phyloP scores from a whole-genome alignment of 2,329 filamentous ascomycete genomes.

The Trichophyton schoenleinii region DNA sequence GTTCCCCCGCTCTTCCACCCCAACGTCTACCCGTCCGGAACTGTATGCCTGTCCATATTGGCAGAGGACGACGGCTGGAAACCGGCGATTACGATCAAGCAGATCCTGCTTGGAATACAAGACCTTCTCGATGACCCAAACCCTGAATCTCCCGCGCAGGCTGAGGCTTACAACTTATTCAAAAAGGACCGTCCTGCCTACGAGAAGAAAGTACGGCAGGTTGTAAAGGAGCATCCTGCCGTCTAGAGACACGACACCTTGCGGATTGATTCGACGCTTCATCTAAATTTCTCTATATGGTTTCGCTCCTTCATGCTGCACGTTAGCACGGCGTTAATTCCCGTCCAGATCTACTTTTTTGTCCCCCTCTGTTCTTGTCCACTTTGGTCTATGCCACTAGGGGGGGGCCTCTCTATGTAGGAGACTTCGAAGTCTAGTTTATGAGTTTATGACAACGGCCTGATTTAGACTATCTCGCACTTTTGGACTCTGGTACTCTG shows the following conservation, averaged over 20 bases:
- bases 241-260: constrained; percentile 26
- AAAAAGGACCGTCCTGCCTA: constrained; percentile 83
- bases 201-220: constrained; percentile 71
- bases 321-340: not conserved
- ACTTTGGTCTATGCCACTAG: not conserved
- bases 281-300: constrained; percentile 3
- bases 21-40: constrained; percentile 96
- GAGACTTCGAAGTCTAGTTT: not conserved
- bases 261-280: constrained; percentile 4
- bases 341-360: not conserved
- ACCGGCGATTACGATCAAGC: constrained; percentile 95
- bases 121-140: constrained; percentile 93
- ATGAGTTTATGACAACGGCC: not conserved
- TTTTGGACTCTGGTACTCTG: not conserved
- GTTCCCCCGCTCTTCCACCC: constrained; percentile 91
- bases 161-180: constrained; percentile 92
- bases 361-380: not conserved
- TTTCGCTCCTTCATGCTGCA: constrained; percentile 5
- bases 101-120: constrained; percentile 91
- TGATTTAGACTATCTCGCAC: not conserved
- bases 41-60: constrained; percentile 89
- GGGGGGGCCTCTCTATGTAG: not conserved
- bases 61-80: constrained; percentile 99
- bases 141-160: constrained; percentile 89
- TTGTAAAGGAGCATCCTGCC: constrained; percentile 81